A percentile compares a stretch with the other conserved stretches of the same genome.
Conservation (phyloP, 495 filamentous ascomycete genomes). For the Apiosordaria backusii region DNA sequence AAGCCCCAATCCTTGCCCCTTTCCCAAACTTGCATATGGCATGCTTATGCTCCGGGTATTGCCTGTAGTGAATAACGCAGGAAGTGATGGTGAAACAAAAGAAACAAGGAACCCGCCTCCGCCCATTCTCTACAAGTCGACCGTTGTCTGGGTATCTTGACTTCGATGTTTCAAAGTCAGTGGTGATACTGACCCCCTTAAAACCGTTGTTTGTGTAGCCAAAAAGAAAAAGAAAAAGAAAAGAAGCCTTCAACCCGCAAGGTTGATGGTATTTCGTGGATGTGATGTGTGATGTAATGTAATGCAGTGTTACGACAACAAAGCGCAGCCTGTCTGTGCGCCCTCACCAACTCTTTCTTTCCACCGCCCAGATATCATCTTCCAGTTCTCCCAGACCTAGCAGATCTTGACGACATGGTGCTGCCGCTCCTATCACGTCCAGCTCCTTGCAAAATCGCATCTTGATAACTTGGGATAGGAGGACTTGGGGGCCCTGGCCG, state of each 20-base stretch:
- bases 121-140: background rate
- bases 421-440: constrained; percentile 47
- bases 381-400: constrained; percentile 20
- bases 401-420: constrained; percentile 23
- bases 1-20: background rate
- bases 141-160: background rate
- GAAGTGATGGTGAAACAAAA: background rate
- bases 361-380: constrained; percentile 15
- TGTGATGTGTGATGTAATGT: background rate
- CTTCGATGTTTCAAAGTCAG: background rate
- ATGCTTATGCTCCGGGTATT: background rate
- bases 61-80: background rate
- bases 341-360: background rate
- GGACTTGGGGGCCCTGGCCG: constrained; percentile 36
- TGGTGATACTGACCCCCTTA: background rate
- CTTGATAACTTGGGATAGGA: constrained; percentile 65
- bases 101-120: background rate
- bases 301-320: background rate
- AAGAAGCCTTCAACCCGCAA: background rate
- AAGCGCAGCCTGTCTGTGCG: background rate
- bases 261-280: background rate
- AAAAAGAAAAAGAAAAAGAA: background rate
- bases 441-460: constrained; percentile 54
- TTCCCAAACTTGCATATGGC: background rate
- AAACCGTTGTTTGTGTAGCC: background rate